Base-by-base conservation (phyloP, 1,139 yeast species). In the Hemisphaericaspora subhashii region DNA sequence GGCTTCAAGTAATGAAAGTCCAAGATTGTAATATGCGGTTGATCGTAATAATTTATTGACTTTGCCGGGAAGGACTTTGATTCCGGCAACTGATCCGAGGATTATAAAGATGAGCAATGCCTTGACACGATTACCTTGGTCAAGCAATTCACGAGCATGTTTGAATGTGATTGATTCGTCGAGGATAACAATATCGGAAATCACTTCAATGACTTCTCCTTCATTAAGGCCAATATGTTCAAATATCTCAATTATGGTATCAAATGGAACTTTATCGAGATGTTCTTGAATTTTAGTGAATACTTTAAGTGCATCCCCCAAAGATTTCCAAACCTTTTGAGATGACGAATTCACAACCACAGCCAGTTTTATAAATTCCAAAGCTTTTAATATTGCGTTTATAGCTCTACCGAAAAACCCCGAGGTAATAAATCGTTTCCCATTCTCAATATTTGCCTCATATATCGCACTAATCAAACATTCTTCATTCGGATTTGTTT, bases 381-480 rank as follows among this genome's bases (percentile, higher is more conserved):
- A 66, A 0, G 90, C 83, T 37, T 74, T 54, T 5, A 51, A 35
- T 34, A 63, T 62, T 10, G 66, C 53, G 20, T 64, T 73, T 8
- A 68, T 52, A 0, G 80, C 74, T 43, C 82, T 76, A 3, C 87
- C 85, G 45, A 79, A 75, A 50, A 78, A 86, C 0, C 95, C 96
- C 27, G 77, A 74, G 3, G 54, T 52, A 16, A 81, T 60, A 41
- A 82, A 74, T 38, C 70, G 66, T 17, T 66, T 63, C 0, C 90
- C 74, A 43, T 83, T 75, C 16, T 72, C 67, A 22, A 83, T 65
- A 39, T 78, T 62, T 0, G 83, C 72, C 44, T 82, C 85, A 42
- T 78, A 74, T 11, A 85, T 57, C 0, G 86, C 77, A 35, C 72
- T 69, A 28, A 79, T 57, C 13, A 85, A 73, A 52, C 85, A 79